A percentile compares a stretch with the other conserved stretches of the same genome.
phyloP scores from a whole-genome alignment of 306 rosid genomes.

The Prunus armeniaca region DNA sequence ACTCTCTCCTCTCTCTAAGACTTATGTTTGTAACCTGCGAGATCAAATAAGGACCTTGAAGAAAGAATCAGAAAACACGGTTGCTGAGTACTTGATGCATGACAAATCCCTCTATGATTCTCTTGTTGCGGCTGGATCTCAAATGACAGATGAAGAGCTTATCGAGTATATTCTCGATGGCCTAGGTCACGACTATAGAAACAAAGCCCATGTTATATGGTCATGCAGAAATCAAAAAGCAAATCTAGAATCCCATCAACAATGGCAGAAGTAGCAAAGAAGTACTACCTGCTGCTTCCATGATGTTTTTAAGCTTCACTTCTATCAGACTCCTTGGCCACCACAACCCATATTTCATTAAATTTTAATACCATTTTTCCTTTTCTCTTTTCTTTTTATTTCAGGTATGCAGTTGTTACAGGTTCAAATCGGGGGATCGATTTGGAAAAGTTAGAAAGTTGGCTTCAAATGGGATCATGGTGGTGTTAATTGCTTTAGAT shows the following conservation, averaged over 20 bases:
- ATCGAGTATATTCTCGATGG: background rate
- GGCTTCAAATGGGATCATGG: constrained; percentile 16
- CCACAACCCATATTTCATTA: too few relatives aligned
- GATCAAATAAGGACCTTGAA: background rate
- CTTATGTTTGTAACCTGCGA: background rate
- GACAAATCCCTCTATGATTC: background rate
- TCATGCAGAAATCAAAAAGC: background rate
- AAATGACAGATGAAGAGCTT: background rate
- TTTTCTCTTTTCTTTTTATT: too few relatives aligned
- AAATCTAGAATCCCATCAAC: background rate
- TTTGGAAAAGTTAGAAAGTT: constrained; percentile 4
- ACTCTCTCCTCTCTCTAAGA: background rate
- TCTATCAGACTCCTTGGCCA: background rate
- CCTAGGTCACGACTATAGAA: background rate
- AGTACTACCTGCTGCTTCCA: constrained; percentile 2
- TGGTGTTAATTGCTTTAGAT: constrained; percentile 7
- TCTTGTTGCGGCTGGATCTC: background rate
- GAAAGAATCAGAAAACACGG: background rate
- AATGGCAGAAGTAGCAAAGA: constrained; percentile 18
- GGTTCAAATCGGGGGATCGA: constrained; percentile 21
- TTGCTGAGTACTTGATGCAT: background rate
- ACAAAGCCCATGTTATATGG: background rate
- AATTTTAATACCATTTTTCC: too few relatives aligned
- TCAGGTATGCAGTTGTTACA: constrained; percentile 16
- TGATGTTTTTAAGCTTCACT: background rate